Evolutionary conservation across 208 protist species (phyloP).

Genomic region (Trichomonas tenax): DNA sequence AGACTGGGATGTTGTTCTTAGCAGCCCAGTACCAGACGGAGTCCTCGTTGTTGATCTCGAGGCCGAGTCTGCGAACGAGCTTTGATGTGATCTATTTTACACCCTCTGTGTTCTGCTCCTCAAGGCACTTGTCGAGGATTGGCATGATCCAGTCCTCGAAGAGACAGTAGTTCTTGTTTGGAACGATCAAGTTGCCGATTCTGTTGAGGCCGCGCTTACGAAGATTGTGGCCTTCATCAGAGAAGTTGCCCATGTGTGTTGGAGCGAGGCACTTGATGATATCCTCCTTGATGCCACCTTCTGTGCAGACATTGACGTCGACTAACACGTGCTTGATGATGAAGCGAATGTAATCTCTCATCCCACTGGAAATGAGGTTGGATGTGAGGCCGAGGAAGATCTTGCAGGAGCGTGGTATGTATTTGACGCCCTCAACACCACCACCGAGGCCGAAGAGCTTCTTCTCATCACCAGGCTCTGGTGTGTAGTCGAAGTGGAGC

Average conservation of each 20-base stretch:
- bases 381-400: slow-evolving; percentile 98
- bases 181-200: slow-evolving; percentile 97
- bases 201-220: slow-evolving; percentile 44
- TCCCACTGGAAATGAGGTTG: slow-evolving; percentile 94
- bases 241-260: slow-evolving; percentile 78
- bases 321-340: slow-evolving; percentile 72
- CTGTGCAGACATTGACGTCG: slow-evolving; percentile 88
- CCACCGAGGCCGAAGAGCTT: neutral
- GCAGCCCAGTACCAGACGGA: slow-evolving; percentile 93
- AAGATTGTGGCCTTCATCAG: slow-evolving; percentile 64
- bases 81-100: slow-evolving; percentile 74
- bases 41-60: slow-evolving; percentile 70
- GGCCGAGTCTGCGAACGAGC: slow-evolving; percentile 82
- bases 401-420: slow-evolving; percentile 19
- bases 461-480: neutral
- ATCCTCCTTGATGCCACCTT: slow-evolving; percentile 98
- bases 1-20: slow-evolving; percentile 94
- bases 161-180: slow-evolving; percentile 96
- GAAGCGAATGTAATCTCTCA: slow-evolving; percentile 87
- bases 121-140: slow-evolving; percentile 67
- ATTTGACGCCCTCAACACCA: neutral
- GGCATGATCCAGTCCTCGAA: slow-evolving; percentile 99
- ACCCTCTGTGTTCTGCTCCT: slow-evolving; percentile 58
- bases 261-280: slow-evolving; percentile 95
- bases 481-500: neutral